Evolutionary conservation across 345 rosid genomes (phyloP).

Genomic region (Litchi chinensis): DNA sequence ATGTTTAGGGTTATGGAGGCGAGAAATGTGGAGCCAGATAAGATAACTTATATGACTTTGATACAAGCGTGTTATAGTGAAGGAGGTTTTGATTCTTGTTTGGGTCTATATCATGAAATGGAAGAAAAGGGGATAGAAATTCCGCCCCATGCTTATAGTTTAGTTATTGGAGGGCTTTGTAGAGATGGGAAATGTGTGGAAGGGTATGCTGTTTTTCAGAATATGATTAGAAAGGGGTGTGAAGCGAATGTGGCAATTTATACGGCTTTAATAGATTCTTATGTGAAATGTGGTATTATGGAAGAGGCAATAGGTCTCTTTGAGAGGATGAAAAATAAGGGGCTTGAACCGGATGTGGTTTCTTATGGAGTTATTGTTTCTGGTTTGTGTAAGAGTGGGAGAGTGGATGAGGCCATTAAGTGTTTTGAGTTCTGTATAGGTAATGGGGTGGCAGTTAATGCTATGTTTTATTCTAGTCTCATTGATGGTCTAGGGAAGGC

Average conservation of each 20-base stretch:
- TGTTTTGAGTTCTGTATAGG: constrained; percentile 48
- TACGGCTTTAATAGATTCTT: constrained; percentile 76
- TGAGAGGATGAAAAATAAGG: constrained; percentile 72
- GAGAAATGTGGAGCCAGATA: constrained; percentile 66
- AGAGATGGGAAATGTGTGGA: constrained; percentile 69
- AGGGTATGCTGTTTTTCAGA: constrained; percentile 67
- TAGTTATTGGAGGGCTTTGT: constrained; percentile 87
- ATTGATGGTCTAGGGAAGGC: constrained; percentile 91
- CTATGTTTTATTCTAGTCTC: constrained; percentile 73
- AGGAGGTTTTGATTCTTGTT: constrained; percentile 65
- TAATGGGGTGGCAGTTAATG: constrained; percentile 60
- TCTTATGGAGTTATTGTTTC: constrained; percentile 69
- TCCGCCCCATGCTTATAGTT: constrained; percentile 71
- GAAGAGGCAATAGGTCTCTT: constrained; percentile 71
- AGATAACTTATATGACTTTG: constrained; percentile 80
- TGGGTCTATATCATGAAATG: constrained; percentile 81
- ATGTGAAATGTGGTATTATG: constrained; percentile 67
- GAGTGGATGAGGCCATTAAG: constrained; percentile 71
- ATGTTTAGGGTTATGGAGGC: constrained; percentile 70
- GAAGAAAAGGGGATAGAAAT: constrained; percentile 71
- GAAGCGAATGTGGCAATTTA: constrained; percentile 75
- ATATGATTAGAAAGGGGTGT: constrained; percentile 59
- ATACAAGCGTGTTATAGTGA: constrained; percentile 79
- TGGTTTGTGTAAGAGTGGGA: constrained; percentile 75
- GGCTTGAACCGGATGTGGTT: constrained; percentile 71